phyloP scores from a whole-genome alignment of 768 basidiomycete species.

The Macrolepiota albuminosa region DNA sequence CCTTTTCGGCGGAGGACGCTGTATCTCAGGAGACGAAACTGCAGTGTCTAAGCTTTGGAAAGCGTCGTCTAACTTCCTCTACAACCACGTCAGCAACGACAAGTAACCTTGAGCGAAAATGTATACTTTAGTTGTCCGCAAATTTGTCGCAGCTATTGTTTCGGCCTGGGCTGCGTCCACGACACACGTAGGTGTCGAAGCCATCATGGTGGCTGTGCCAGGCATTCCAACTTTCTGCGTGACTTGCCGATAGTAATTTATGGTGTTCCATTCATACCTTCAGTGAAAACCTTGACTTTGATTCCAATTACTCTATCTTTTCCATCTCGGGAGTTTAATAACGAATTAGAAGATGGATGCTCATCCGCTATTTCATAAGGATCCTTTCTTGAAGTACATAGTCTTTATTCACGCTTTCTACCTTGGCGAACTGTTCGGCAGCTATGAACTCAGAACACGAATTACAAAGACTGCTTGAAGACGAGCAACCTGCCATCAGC shows the following conservation, averaged over 20 bases:
- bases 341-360: background rate
- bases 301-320: background rate
- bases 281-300: background rate
- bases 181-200: background rate
- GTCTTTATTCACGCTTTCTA: background rate
- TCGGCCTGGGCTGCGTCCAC: background rate
- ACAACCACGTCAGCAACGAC: background rate
- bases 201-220: background rate
- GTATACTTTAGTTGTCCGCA: constrained; percentile 15
- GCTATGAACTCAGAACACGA: constrained; percentile 16
- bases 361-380: background rate
- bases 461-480: background rate
- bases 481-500: constrained; percentile 16
- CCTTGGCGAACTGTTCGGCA: background rate
- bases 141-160: background rate
- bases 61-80: constrained; percentile 84
- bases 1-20: constrained; percentile 47
- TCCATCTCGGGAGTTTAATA: background rate
- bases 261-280: background rate
- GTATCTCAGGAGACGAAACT: constrained; percentile 33
- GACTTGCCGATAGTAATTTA: too few species aligned
- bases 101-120: background rate
- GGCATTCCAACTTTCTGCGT: background rate
- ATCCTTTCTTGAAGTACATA: background rate
- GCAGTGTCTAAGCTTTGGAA: constrained; percentile 67